Conservation (phyloP, 768 basidiomycete genomes). For the Psilocybe sp. region DNA sequence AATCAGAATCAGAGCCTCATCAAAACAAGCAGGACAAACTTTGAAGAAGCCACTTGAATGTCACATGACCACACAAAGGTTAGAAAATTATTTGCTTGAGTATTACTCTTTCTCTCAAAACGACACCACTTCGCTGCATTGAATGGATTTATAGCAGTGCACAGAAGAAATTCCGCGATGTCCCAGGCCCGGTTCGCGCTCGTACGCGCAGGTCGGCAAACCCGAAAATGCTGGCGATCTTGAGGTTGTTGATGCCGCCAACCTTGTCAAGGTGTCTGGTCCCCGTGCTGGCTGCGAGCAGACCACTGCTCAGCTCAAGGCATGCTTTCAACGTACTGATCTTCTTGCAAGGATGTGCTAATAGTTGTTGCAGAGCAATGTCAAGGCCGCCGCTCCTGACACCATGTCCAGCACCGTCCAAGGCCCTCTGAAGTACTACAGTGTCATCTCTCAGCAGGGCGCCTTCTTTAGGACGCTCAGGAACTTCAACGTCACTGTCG, state of each 20-base stretch:
- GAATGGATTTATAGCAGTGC: no score
- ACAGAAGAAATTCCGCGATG: no score
- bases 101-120: no score
- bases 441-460: conserved; percentile 85
- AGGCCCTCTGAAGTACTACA: conserved; percentile 86
- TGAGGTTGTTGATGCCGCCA: conserved; percentile 60
- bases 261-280: conserved; percentile 91
- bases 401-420: conserved; percentile 53
- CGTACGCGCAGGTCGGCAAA: conserved; percentile 77
- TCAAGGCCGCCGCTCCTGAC: conserved; percentile 53
- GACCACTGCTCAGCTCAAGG: conserved; percentile 78
- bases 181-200: conserved; percentile 94
- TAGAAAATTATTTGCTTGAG: no score
- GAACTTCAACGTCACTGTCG: conserved; percentile 78
- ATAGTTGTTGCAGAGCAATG: conserved; percentile 36
- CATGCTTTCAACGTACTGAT: conserved; percentile 31
- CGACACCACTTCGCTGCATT: no score
- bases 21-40: no score
- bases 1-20: no score
- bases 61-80: no score
- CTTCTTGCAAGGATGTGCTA: conserved; percentile 8
- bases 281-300: conserved; percentile 73
- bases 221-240: conserved; percentile 75
- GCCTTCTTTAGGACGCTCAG: conserved; percentile 84
- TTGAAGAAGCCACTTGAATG: no score